Evolutionary conservation across 805 yeast genomes (phyloP).

Genomic region (Pichia paraexigua): DNA sequence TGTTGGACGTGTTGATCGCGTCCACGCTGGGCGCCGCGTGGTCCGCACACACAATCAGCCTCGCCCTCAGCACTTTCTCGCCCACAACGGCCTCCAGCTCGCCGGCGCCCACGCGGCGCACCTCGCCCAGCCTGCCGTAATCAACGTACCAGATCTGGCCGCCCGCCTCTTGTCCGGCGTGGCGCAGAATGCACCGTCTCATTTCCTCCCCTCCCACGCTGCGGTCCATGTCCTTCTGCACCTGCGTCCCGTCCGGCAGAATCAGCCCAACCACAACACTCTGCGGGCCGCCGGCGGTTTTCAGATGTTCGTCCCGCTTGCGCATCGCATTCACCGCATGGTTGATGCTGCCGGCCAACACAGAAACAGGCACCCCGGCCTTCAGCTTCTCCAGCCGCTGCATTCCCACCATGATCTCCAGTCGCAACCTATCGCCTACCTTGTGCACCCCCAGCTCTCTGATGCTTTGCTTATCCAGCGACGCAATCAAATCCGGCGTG

Average conservation of each 20-base stretch:
- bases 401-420: constrained; percentile 50
- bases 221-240: constrained; percentile 43
- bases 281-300: too few relatives aligned
- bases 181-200: constrained; percentile 47
- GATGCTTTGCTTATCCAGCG: constrained; percentile 55
- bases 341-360: constrained; percentile 16
- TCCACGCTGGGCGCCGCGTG: constrained; percentile 35
- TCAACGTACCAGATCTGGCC: constrained; percentile 50
- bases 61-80: constrained; percentile 32
- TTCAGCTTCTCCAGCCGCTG: constrained; percentile 31
- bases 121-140: constrained; percentile 28
- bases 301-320: too few relatives aligned
- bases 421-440: constrained; percentile 75
- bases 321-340: constrained; percentile 5
- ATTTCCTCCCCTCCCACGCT: constrained; percentile 14
- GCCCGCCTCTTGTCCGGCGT: too few relatives aligned
- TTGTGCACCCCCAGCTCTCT: constrained; percentile 65
- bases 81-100: constrained; percentile 33
- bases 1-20: constrained; percentile 50
- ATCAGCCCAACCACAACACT: constrained; percentile 69
- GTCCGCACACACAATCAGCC: constrained; percentile 54
- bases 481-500: constrained; percentile 47
- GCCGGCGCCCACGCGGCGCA: constrained; percentile 39
- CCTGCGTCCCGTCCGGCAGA: constrained; percentile 70
- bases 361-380: constrained; percentile 13